Percentiles rank a stretch among this genome's conserved stretches.
Evolutionary conservation across 2,329 filamentous ascomycete genomes (phyloP).

Genomic region (Grosmannia penicillata): DNA sequence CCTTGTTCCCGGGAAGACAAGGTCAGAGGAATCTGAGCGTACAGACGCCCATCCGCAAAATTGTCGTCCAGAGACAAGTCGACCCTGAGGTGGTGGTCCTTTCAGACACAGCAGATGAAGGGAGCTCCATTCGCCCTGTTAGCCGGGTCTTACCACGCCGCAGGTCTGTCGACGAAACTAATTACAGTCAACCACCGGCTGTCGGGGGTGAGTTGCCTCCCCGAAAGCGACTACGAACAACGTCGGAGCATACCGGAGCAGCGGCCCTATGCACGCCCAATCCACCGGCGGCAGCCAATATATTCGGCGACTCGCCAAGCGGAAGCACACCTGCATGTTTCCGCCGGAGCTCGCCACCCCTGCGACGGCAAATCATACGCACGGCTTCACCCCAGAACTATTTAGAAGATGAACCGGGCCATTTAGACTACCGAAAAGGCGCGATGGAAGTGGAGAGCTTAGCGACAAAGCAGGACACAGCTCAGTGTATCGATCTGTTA

Average conservation of each 20-base stretch:
- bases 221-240: not conserved
- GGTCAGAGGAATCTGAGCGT: no score
- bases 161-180: not conserved
- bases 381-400: not conserved
- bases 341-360: not conserved
- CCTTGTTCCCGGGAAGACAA: not conserved
- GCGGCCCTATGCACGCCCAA: not conserved
- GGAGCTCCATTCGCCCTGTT: not conserved
- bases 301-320: not conserved
- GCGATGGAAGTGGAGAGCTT: not conserved
- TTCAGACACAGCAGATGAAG: not conserved
- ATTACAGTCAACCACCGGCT: no score
- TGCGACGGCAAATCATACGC: no score
- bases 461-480: not conserved
- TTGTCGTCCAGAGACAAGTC: not conserved
- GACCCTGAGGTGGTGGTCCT: not conserved
- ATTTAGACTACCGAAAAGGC: not conserved
- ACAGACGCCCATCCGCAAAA: not conserved
- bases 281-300: not conserved
- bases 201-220: not conserved
- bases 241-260: not conserved
- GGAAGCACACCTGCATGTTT: not conserved
- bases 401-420: no score
- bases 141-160: not conserved
- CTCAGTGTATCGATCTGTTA: conserved; percentile 6